Percentiles rank a stretch among this genome's conserved stretches.
These are phyloP conservation scores for Sporothrix luriei DNA, from an alignment of 2,329 filamentous ascomycete species.

Conservation along the genomic window DNA sequence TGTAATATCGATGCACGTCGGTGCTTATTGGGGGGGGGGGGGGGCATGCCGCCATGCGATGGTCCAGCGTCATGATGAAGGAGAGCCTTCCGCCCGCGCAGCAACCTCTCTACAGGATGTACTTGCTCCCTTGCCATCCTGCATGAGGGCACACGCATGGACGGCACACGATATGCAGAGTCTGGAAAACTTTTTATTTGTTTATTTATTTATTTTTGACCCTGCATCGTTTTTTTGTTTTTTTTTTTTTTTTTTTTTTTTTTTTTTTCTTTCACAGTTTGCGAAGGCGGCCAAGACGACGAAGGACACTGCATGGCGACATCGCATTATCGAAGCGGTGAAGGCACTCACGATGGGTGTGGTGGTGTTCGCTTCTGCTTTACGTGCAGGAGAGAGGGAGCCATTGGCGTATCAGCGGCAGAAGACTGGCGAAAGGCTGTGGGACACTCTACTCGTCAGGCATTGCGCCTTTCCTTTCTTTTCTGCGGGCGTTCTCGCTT, in stretches of 20 bases:
- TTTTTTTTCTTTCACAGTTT: background rate
- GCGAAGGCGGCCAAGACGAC: too few species aligned
- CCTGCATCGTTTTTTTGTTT: background rate
- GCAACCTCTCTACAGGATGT: background rate
- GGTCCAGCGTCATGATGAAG: background rate
- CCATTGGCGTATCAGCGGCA: constrained; percentile 24
- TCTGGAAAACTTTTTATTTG: constrained; percentile 3
- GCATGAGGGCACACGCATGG: constrained; percentile 9
- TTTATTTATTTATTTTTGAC: constrained; percentile 8
- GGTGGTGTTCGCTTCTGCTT: background rate
- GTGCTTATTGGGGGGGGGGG: constrained; percentile 25
- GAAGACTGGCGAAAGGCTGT: background rate
- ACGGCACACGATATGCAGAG: background rate
- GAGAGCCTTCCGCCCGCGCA: background rate
- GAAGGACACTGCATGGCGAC: background rate
- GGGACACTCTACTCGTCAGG: background rate
- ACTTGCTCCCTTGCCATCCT: background rate
- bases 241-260: constrained; percentile 1
- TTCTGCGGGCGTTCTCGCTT: background rate
- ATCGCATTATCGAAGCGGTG: constrained; percentile 18
- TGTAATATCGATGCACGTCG: constrained; percentile 11
- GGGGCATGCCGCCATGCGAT: constrained; percentile 9
- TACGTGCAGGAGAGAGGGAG: background rate
- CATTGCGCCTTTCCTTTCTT: background rate
- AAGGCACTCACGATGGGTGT: background rate